phyloP scores from a whole-genome alignment of 805 yeast species.

The Yarrowia sp. region DNA sequence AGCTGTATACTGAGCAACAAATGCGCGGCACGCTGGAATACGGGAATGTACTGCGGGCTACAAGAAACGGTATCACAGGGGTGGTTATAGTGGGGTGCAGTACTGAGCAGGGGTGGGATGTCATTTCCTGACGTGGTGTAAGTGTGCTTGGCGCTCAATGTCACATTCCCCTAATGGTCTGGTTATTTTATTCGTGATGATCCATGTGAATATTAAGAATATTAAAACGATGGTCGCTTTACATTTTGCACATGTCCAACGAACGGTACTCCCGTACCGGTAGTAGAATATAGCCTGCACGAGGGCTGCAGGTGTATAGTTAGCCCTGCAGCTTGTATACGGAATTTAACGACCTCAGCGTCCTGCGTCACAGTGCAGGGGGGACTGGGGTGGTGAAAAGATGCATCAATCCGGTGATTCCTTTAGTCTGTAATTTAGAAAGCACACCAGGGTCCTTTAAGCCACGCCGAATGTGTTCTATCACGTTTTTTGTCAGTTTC shows the following conservation, averaged over 20 bases:
- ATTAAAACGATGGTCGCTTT: background rate
- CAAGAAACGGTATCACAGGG: no score
- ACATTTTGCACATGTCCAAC: background rate
- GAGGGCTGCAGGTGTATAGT: slow-evolving; percentile 1
- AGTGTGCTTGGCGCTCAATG: no score
- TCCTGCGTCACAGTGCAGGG: slow-evolving; percentile 1
- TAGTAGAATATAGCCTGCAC: slow-evolving; percentile 1
- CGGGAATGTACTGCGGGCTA: background rate
- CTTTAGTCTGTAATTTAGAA: no score
- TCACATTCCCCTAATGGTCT: no score
- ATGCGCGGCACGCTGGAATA: slow-evolving; percentile 5
- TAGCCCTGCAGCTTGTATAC: slow-evolving; percentile 1
- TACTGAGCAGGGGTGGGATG: no score
- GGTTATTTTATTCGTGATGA: background rate
- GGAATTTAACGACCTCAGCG: background rate
- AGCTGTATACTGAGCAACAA: slow-evolving; percentile 1
- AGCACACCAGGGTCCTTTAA: no score
- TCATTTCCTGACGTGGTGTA: no score
- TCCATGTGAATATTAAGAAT: background rate
- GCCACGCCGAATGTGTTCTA: no score
- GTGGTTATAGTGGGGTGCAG: background rate
- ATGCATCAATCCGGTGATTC: no score
- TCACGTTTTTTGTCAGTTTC: no score
- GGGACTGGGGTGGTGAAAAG: no score
- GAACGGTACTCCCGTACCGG: slow-evolving; percentile 12